Evolutionary conservation across 1,139 yeast genomes (phyloP).

Genomic region (Saccharomycopsis hybrid): DNA sequence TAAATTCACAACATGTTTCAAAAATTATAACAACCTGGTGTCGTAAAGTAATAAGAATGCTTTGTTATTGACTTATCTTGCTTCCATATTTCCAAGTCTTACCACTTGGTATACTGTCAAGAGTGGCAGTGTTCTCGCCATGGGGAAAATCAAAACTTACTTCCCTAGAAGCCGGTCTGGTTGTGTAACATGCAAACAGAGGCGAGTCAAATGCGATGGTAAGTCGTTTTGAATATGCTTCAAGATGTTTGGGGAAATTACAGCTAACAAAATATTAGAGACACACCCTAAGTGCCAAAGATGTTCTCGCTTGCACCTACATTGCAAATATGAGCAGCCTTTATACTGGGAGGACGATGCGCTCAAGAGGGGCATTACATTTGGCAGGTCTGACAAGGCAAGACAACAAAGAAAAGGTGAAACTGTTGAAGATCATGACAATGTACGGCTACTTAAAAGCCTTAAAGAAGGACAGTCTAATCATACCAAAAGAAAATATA

Average conservation of each 20-base stretch:
- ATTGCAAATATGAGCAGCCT: conserved; percentile 25
- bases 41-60: too few relatives aligned
- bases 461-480: too few relatives aligned
- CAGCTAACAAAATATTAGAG: conserved; percentile 22
- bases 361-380: conserved; percentile 30
- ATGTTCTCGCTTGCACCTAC: conserved; percentile 26
- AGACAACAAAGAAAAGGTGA: conserved; percentile 16
- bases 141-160: conserved; percentile 23
- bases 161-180: conserved; percentile 28
- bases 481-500: conserved; percentile 21
- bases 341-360: conserved; percentile 36
- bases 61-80: too few relatives aligned
- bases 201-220: conserved; percentile 33
- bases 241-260: background rate
- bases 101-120: too few relatives aligned
- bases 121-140: background rate
- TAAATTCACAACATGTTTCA: too few relatives aligned
- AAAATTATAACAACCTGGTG: too few relatives aligned
- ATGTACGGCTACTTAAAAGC: too few relatives aligned
- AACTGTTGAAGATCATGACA: background rate
- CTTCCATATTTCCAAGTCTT: too few relatives aligned
- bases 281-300: conserved; percentile 29
- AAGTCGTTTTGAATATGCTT: conserved; percentile 3
- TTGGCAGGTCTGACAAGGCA: conserved; percentile 32
- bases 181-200: conserved; percentile 28